Evolutionary conservation across 768 basidiomycete species (phyloP).

Genomic region (Coprinellus aureogranulatus): DNA sequence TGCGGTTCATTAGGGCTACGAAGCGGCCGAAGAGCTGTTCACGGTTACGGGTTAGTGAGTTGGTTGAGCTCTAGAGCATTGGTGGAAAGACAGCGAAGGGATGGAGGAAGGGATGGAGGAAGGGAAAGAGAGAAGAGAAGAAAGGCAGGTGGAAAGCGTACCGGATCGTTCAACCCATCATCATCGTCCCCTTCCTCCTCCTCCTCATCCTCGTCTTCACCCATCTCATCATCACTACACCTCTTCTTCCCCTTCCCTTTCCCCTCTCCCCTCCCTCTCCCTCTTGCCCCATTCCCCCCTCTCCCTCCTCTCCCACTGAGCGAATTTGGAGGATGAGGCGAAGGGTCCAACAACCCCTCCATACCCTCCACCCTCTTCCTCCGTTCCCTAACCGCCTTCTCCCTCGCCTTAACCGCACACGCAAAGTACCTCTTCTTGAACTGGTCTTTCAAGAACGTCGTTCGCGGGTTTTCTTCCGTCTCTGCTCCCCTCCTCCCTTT

Average conservation of each 20-base stretch:
- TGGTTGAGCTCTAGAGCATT: no score
- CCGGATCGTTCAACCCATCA: constrained; percentile 62
- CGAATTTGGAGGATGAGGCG: no score
- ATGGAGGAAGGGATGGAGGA: neutral
- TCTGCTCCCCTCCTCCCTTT: neutral
- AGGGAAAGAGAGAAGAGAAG: constrained; percentile 3
- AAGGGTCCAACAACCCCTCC: neutral
- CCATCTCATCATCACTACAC: no score
- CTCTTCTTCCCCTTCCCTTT: constrained; percentile 33
- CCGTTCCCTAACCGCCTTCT: constrained; percentile 42
- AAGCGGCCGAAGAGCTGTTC: constrained; percentile 69
- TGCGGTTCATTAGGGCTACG: constrained; percentile 51
- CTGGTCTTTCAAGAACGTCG: constrained; percentile 54
- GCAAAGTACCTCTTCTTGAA: constrained; percentile 63
- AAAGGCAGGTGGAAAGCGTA: no score
- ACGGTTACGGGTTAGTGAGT: no score
- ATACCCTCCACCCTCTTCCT: constrained; percentile 18
- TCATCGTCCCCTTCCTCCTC: constrained; percentile 64
- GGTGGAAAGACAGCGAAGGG: constrained; percentile 6
- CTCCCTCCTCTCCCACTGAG: no score
- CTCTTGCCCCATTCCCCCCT: constrained; percentile 9
- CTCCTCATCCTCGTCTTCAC: constrained; percentile 30
- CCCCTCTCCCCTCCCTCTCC: constrained; percentile 52
- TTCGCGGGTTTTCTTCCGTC: constrained; percentile 45
- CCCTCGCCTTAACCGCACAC: constrained; percentile 55